These are phyloP conservation scores for Ampelocalamus luodianensis DNA, from an alignment of 176 grass and related monocot genomes.

Conservation along the genomic window DNA sequence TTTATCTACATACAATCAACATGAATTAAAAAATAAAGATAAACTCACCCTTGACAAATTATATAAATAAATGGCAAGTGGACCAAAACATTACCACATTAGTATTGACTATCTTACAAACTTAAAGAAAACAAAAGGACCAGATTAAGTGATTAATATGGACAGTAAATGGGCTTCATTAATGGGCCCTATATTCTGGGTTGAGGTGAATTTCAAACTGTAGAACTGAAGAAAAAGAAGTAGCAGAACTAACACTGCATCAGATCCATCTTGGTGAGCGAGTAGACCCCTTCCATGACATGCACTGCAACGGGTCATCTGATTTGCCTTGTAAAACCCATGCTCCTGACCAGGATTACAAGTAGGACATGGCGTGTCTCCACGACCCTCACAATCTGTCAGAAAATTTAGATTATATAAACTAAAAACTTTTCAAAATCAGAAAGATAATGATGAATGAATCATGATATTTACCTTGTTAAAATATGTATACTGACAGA, in stretches of 20 bases:
- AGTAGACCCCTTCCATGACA: slow-evolving; percentile 84
- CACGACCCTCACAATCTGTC: slow-evolving; percentile 72
- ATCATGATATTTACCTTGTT: slow-evolving; percentile 21
- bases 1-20: neutral
- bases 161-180: neutral
- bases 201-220: slow-evolving; percentile 13
- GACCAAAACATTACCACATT: neutral
- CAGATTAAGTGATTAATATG: neutral
- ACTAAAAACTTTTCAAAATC: neutral
- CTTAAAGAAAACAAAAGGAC: neutral
- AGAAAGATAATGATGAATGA: slow-evolving; percentile 18
- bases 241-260: slow-evolving; percentile 65
- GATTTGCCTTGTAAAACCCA: slow-evolving; percentile 76
- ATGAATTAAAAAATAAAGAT: neutral
- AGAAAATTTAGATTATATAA: slow-evolving; percentile 23
- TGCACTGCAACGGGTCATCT: slow-evolving; percentile 66
- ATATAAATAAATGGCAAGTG: neutral
- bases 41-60: neutral
- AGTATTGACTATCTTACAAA: neutral
- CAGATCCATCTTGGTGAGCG: slow-evolving; percentile 90
- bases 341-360: slow-evolving; percentile 73
- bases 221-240: slow-evolving; percentile 26
- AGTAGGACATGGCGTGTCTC: slow-evolving; percentile 63
- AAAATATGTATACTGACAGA: neutral
- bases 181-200: neutral